Evolutionary conservation across 2,329 filamentous ascomycete genomes (phyloP).

Genomic region (Tolypocladium pustulatum): DNA sequence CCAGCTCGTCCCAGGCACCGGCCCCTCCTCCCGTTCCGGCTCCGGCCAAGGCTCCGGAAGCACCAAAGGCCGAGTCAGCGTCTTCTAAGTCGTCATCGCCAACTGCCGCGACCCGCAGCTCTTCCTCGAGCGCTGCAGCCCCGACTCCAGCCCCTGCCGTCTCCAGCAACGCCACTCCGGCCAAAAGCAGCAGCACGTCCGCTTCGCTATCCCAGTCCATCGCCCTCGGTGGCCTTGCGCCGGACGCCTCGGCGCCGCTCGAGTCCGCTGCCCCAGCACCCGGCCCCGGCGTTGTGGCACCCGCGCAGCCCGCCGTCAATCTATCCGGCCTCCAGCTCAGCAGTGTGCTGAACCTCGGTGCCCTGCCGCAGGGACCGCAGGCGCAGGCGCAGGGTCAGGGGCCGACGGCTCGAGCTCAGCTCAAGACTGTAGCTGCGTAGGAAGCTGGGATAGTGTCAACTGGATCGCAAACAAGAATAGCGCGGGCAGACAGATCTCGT

Average conservation of each 20-base stretch:
- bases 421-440: not conserved
- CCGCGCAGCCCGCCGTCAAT: slow-evolving; percentile 19
- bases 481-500: not conserved
- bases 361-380: slow-evolving; percentile 10
- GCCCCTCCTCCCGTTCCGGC: not conserved
- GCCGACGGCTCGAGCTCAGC: not conserved
- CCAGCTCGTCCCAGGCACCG: not conserved
- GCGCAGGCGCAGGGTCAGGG: not conserved
- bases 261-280: slow-evolving; percentile 6
- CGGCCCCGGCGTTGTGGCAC: slow-evolving; percentile 7
- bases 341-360: slow-evolving; percentile 32
- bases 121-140: not conserved
- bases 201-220: not conserved
- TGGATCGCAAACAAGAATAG: not conserved
- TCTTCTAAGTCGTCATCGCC: not conserved
- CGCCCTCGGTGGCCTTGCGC: not conserved
- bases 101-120: not conserved
- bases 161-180: not conserved
- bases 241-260: not conserved
- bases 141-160: not conserved
- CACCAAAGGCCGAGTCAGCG: not conserved
- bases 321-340: slow-evolving; percentile 29
- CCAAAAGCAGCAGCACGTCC: not conserved
- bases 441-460: too few relatives aligned
- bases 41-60: not conserved